Conservation (phyloP, 208 protist species). For the Trypanosoma vivax region DNA sequence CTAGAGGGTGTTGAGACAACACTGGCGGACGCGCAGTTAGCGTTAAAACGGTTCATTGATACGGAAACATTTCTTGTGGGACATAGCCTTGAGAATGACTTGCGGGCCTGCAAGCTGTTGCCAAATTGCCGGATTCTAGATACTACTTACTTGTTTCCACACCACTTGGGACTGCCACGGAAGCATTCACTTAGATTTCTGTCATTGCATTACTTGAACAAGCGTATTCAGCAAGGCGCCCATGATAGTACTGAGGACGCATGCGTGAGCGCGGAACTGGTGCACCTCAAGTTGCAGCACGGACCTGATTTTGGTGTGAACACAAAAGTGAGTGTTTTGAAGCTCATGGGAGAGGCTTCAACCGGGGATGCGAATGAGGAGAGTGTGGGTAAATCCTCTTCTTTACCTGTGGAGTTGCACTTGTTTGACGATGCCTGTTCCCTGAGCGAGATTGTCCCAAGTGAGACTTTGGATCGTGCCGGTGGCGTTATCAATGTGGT, state of each 20-base stretch:
- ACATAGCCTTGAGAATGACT: slow-evolving; percentile 93
- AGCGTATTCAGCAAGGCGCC: slow-evolving; percentile 74
- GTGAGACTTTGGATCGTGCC: neutral
- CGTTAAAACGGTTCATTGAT: slow-evolving; percentile 49
- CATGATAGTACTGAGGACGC: slow-evolving; percentile 89
- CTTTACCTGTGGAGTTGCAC: slow-evolving; percentile 22
- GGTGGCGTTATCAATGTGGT: slow-evolving; percentile 35
- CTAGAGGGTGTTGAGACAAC: slow-evolving; percentile 61
- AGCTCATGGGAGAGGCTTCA: slow-evolving; percentile 33
- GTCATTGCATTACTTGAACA: slow-evolving; percentile 66
- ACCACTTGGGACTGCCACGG: slow-evolving; percentile 68
- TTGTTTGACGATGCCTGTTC: slow-evolving; percentile 61
- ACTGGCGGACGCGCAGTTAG: slow-evolving; percentile 62
- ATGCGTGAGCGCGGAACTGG: slow-evolving; percentile 65
- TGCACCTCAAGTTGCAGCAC: slow-evolving; percentile 72
- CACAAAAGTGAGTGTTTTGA: slow-evolving; percentile 49
- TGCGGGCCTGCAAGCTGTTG: slow-evolving; percentile 77
- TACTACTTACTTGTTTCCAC: slow-evolving; percentile 86
- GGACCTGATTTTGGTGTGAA: slow-evolving; percentile 71
- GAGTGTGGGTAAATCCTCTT: neutral
- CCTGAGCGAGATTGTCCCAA: slow-evolving; percentile 22
- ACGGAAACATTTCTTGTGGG: slow-evolving; percentile 85
- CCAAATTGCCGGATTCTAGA: slow-evolving; percentile 85
- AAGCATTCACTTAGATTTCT: slow-evolving; percentile 84
- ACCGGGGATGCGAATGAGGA: neutral